phyloP scores from a whole-genome alignment of 139 green algal species.

The Eudorina sp. region DNA sequence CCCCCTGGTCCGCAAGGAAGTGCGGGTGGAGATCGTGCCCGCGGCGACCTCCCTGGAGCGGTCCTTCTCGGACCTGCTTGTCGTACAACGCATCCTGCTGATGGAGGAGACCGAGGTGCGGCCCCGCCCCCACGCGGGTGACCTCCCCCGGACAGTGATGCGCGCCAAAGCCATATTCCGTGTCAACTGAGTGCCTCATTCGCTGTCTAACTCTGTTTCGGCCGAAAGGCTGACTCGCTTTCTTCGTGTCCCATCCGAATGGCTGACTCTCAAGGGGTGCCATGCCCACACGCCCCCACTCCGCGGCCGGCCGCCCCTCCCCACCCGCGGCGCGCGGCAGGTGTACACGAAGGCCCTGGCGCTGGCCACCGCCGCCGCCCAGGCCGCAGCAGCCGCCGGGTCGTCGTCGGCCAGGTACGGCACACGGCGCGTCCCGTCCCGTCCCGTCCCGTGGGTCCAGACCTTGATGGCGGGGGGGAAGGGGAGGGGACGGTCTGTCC shows the following conservation, averaged over 20 bases:
- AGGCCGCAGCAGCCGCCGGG: neutral
- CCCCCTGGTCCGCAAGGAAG: slow-evolving; percentile 14
- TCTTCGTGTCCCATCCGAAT: too few relatives aligned
- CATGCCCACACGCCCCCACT: neutral
- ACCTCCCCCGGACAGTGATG: too few relatives aligned
- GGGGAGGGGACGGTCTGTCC: too few relatives aligned
- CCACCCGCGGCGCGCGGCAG: too few relatives aligned
- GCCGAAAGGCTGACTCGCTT: too few relatives aligned
- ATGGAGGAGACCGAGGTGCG: slow-evolving; percentile 47
- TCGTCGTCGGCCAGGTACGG: neutral
- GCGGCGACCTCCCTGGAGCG: neutral
- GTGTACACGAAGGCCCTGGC: slow-evolving; percentile 32
- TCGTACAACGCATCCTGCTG: slow-evolving; percentile 26
- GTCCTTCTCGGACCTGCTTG: slow-evolving; percentile 19
- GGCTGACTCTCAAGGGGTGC: too few relatives aligned
- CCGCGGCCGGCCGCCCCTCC: neutral
- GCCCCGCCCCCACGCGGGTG: too few relatives aligned
- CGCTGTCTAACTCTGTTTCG: too few relatives aligned
- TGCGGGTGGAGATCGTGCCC: neutral
- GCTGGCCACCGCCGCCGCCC: neutral
- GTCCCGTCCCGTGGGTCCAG: too few relatives aligned
- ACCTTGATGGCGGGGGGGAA: too few relatives aligned
- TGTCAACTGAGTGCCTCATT: too few relatives aligned
- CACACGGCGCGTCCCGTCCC: neutral
- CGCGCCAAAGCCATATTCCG: too few relatives aligned